phyloP scores from a whole-genome alignment of 2,329 filamentous ascomycete species.

The Sporothrix protearum region DNA sequence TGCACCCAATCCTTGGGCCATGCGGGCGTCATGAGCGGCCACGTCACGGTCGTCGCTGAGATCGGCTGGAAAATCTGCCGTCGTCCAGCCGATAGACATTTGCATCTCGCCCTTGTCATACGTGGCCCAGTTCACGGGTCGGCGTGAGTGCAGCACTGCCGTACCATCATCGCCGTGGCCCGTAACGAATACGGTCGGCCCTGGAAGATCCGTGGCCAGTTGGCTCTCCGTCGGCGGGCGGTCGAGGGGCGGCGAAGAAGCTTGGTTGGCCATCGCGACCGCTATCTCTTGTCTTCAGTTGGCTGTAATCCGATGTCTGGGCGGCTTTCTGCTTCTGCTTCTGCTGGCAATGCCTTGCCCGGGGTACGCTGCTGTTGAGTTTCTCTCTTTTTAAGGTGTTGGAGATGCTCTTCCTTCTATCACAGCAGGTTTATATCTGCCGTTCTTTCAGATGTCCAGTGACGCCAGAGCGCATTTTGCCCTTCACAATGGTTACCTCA shows the following conservation, averaged over 20 bases:
- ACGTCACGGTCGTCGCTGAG: slow-evolving; percentile 28
- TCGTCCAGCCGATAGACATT: slow-evolving; percentile 30
- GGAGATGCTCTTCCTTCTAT: background rate
- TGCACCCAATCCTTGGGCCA: slow-evolving; percentile 20
- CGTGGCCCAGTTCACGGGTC: slow-evolving; percentile 23
- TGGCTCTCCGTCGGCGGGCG: slow-evolving; percentile 3
- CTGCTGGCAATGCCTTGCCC: background rate
- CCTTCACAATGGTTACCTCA: background rate
- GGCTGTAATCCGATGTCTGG: background rate
- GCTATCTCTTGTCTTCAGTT: background rate
- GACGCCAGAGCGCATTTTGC: background rate
- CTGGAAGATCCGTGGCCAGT: slow-evolving; percentile 23
- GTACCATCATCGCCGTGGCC: slow-evolving; percentile 26
- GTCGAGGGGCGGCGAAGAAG: background rate
- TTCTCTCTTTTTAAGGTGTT: background rate
- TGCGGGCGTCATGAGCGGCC: slow-evolving; percentile 25
- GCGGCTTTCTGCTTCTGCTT: background rate
- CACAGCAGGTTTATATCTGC: no score
- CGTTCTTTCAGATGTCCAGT: background rate
- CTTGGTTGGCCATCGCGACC: background rate
- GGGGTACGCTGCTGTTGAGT: background rate
- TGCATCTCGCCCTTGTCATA: slow-evolving; percentile 23
- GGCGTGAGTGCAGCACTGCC: slow-evolving; percentile 27
- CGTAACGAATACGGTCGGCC: slow-evolving; percentile 26
- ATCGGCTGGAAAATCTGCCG: slow-evolving; percentile 26